Conservation (phyloP, 306 rosid genomes). For the Vigna reflexopilosa region DNA sequence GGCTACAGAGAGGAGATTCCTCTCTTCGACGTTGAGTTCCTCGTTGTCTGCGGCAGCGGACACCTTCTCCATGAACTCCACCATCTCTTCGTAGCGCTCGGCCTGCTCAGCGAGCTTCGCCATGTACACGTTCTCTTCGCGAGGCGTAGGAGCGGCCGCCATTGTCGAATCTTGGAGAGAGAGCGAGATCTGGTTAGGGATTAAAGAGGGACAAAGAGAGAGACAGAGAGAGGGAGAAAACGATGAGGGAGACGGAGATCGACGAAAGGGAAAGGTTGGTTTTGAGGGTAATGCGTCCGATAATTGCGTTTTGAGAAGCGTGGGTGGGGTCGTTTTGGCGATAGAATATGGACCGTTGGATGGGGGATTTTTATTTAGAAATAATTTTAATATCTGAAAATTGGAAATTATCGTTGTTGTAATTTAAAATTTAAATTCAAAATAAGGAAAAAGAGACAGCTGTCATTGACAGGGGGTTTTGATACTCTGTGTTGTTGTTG, state of each 20-base stretch:
- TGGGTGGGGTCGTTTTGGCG: slow-evolving; percentile 38
- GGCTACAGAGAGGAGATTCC: slow-evolving; percentile 94
- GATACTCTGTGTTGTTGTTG: slow-evolving; percentile 39
- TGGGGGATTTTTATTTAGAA: neutral
- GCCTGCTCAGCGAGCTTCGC: slow-evolving; percentile 99
- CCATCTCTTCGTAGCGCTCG: slow-evolving; percentile 99
- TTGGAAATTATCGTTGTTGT: neutral
- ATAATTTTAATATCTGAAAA: slow-evolving; percentile 14
- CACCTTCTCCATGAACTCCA: slow-evolving; percentile 98
- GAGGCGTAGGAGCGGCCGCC: slow-evolving; percentile 79
- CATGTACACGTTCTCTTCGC: slow-evolving; percentile 96
- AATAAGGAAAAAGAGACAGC: slow-evolving; percentile 49
- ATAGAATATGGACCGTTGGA: slow-evolving; percentile 63
- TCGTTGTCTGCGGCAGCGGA: slow-evolving; percentile 84
- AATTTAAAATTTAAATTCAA: neutral
- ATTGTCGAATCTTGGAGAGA: slow-evolving; percentile 53
- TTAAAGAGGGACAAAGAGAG: slow-evolving; percentile 36
- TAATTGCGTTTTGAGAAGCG: slow-evolving; percentile 64
- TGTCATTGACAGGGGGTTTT: slow-evolving; percentile 50
- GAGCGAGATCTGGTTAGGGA: slow-evolving; percentile 42
- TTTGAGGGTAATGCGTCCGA: slow-evolving; percentile 51
- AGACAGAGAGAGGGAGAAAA: neutral
- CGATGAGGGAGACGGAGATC: slow-evolving; percentile 36
- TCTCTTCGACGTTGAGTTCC: slow-evolving; percentile 93
- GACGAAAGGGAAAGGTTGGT: slow-evolving; percentile 47